Conservation (phyloP, 78 protist genomes). For the Protostelium mycophagum region DNA sequence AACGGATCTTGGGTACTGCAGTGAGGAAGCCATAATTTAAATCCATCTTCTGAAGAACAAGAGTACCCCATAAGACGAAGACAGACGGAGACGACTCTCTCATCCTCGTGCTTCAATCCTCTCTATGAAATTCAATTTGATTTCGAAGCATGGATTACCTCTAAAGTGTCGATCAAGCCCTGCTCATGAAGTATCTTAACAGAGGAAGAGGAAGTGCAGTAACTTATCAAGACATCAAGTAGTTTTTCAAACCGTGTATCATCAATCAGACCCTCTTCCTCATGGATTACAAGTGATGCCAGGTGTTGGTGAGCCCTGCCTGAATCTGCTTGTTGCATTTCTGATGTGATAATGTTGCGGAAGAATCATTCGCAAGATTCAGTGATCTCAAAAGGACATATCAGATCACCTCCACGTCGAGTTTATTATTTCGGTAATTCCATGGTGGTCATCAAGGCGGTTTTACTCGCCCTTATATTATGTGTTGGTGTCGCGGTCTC, state of each 20-base stretch:
- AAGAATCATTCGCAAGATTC: too few relatives aligned
- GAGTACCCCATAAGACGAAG: background rate
- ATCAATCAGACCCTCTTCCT: background rate
- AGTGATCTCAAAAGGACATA: too few relatives aligned
- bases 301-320: too few relatives aligned
- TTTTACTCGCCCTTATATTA: too few relatives aligned
- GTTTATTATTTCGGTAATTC: too few relatives aligned
- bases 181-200: background rate
- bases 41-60: background rate
- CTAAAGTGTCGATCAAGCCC: background rate
- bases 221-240: background rate
- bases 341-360: too few relatives aligned
- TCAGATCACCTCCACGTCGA: too few relatives aligned
- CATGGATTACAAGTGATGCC: background rate
- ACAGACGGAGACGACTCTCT: background rate
- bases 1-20: background rate
- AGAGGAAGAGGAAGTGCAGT: background rate
- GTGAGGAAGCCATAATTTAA: background rate
- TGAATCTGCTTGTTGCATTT: too few relatives aligned
- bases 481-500: background rate
- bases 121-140: background rate
- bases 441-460: too few relatives aligned
- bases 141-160: too few relatives aligned
- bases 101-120: background rate
- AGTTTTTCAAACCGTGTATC: background rate